Conservation (phyloP, 2,329 filamentous ascomycete species). For the Aspergillus ustus region DNA sequence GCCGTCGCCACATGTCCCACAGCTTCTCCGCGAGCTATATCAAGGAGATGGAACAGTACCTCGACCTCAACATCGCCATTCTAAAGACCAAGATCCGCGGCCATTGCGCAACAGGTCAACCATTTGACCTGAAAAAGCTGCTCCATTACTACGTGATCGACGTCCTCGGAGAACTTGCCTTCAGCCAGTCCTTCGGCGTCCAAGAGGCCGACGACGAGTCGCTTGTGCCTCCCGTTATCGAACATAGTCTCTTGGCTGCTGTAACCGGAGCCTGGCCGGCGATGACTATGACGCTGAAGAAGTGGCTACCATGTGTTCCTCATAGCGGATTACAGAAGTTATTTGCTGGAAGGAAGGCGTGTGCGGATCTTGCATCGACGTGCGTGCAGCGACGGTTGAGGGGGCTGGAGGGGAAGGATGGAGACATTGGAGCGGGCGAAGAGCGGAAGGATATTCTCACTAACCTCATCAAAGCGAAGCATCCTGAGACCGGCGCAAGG, state of each 20-base stretch:
- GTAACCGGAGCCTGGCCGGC: conserved; percentile 34
- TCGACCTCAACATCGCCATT: conserved; percentile 38
- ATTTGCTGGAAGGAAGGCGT: conserved; percentile 29
- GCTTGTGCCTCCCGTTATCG: conserved; percentile 37
- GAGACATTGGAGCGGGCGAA: conserved; percentile 10
- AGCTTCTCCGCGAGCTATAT: conserved; percentile 39
- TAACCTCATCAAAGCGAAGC: conserved; percentile 40
- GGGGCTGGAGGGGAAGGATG: conserved; percentile 32
- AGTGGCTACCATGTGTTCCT: conserved; percentile 29
- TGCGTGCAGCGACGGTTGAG: conserved; percentile 1
- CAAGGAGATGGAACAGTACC: conserved; percentile 42
- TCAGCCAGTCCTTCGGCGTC: conserved; percentile 38
- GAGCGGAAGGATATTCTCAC: conserved; percentile 28
- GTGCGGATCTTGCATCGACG: conserved; percentile 16
- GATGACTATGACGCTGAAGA: conserved; percentile 33
- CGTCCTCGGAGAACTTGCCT: conserved; percentile 26
- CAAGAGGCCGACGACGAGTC: conserved; percentile 34
- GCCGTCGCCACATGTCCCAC: conserved; percentile 24
- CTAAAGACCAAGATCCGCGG: conserved; percentile 29
- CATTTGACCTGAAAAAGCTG: conserved; percentile 38
- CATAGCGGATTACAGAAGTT: conserved; percentile 25
- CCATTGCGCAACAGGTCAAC: conserved; percentile 14
- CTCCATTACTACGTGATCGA: conserved; percentile 30
- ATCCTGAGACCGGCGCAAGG: conserved; percentile 41
- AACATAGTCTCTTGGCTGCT: conserved; percentile 39